Conservation (phyloP, 192 early-diverging fungal species). For the Helicostylum pulchrum region DNA sequence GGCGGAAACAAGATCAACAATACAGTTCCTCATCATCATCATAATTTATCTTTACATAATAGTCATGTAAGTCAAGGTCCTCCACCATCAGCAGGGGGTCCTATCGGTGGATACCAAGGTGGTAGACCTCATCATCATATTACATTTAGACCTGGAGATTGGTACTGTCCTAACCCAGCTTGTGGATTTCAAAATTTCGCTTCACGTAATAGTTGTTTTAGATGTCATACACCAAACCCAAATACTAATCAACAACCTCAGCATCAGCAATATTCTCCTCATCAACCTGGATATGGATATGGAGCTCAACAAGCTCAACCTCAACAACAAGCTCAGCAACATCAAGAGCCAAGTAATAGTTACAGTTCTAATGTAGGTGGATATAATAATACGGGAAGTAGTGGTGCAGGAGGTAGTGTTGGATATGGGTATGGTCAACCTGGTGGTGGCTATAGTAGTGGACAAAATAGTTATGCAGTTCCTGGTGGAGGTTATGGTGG, state of each 20-base stretch:
- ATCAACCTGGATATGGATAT: slow-evolving; percentile 24
- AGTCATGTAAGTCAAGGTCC: neutral
- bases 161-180: slow-evolving; percentile 63
- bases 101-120: slow-evolving; percentile 21
- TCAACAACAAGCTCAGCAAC: neutral
- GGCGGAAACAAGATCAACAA: slow-evolving; percentile 16
- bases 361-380: slow-evolving; percentile 22
- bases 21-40: slow-evolving; percentile 23
- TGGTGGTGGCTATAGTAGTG: slow-evolving; percentile 23
- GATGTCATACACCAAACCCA: slow-evolving; percentile 51
- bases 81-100: neutral
- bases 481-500: slow-evolving; percentile 21
- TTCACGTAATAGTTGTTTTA: slow-evolving; percentile 62
- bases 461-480: slow-evolving; percentile 11
- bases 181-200: slow-evolving; percentile 81
- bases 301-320: neutral
- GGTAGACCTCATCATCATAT: slow-evolving; percentile 26
- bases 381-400: slow-evolving; percentile 17
- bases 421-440: slow-evolving; percentile 20
- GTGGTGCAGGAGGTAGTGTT: slow-evolving; percentile 24
- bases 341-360: slow-evolving; percentile 17
- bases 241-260: slow-evolving; percentile 15
- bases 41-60: neutral
- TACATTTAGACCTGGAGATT: slow-evolving; percentile 64
- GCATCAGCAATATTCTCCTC: slow-evolving; percentile 10